Evolutionary conservation across 345 rosid species (phyloP).

Genomic region (Geranium brycei): DNA sequence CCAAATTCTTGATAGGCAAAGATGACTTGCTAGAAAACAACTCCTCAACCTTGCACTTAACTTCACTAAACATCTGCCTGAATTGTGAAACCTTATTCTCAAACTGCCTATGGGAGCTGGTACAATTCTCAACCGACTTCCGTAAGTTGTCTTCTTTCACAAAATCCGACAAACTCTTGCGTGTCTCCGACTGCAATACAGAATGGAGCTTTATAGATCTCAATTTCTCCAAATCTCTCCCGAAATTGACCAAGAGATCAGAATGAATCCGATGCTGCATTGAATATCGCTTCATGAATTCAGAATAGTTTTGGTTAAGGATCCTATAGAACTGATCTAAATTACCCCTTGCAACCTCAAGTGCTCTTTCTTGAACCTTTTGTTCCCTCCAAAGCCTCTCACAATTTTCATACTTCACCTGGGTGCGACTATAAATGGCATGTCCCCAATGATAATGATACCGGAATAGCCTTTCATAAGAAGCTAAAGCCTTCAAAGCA

Average conservation of each 20-base stretch:
- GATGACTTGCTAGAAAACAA: slow-evolving; percentile 46
- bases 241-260: slow-evolving; percentile 58
- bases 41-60: slow-evolving; percentile 61
- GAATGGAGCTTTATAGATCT: slow-evolving; percentile 73
- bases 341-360: slow-evolving; percentile 72
- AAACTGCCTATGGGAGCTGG: slow-evolving; percentile 68
- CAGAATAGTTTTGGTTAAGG: slow-evolving; percentile 55
- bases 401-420: slow-evolving; percentile 37
- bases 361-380: slow-evolving; percentile 81
- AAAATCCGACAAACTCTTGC: slow-evolving; percentile 63
- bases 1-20: slow-evolving; percentile 39
- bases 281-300: slow-evolving; percentile 75
- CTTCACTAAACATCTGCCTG: slow-evolving; percentile 66
- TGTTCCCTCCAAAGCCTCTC: slow-evolving; percentile 67
- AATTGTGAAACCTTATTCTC: slow-evolving; percentile 79
- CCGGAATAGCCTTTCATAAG: slow-evolving; percentile 77
- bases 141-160: slow-evolving; percentile 74
- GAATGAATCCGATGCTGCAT: slow-evolving; percentile 64
- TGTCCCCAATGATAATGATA: slow-evolving; percentile 59
- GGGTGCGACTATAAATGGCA: slow-evolving; percentile 44
- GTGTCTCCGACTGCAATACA: slow-evolving; percentile 37
- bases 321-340: slow-evolving; percentile 74
- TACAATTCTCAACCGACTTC: slow-evolving; percentile 56
- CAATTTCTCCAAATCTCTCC: slow-evolving; percentile 66
- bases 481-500: slow-evolving; percentile 85